Evolutionary conservation across 1,284 basidiomycete genomes (phyloP), one percentile per base, ranked within the genome.

Genomic region (Ceratorhiza oryzae-sativae): DNA sequence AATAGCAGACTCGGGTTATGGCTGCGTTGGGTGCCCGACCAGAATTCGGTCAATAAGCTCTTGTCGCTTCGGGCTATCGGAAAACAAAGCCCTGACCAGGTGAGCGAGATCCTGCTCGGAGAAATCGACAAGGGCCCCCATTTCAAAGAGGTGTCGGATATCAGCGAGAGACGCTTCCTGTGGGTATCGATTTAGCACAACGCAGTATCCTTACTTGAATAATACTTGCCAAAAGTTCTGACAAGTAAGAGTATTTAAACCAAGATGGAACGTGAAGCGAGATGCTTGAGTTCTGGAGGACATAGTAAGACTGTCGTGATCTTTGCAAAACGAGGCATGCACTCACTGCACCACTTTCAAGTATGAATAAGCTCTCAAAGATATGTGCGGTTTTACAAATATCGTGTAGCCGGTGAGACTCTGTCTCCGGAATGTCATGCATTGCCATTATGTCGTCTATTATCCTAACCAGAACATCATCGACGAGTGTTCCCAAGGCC

Each of bases 161-260:
- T 99, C 97, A 39, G 89, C 92, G 78, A 98, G 88, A n/a, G 92
- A 94, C 0, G 94, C 95, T 80, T 94, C 92, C 93, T 94, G 75
- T 62, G 78, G 46, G 41, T 62, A 60, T 27, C 68, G 30, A 46
- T 39, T 70, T 34, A 56, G 53, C 15, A 2, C 27, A 18, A 27
- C 70, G 70, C 30, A 53, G 32, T 56, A 46, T 73, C 67, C 8
- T 12, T 3, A 71, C 58, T 8, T 36, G 34, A 59, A 48, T 73
- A 46, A 58, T 45, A 84, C 90, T 72, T 75, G 94, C 94, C 81
- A 98, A 80, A 12, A 98, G 84, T 79, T 97, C 95, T 1, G 92
- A 92, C 1, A 97, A 84, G 80, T 97, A 98, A 23, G 91, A 94
- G 80, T 94, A 96, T 79, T 97, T 97, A 77, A 97, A 86, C 95